Percentiles rank a stretch among this genome's conserved stretches.
These are phyloP conservation scores for Aureobasidium subglaciale DNA, from an alignment of 2,329 filamentous ascomycete genomes.

Conservation along the genomic window DNA sequence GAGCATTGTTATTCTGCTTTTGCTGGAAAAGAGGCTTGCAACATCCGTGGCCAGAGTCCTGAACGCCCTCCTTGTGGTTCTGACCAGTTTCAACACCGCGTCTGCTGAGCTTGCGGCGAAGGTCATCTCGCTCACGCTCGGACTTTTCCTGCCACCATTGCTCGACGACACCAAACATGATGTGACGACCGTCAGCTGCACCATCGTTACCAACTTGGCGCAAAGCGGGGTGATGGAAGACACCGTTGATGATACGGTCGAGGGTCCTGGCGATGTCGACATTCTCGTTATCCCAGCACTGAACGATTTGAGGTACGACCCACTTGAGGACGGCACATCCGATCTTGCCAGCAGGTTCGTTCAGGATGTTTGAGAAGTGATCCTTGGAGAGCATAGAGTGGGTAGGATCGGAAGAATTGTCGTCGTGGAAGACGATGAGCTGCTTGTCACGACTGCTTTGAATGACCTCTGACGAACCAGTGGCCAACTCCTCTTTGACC, in stretches of 20 bases:
- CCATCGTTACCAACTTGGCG: constrained; percentile 51
- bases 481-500: constrained; percentile 78
- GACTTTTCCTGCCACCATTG: constrained; percentile 72
- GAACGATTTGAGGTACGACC: constrained; percentile 83
- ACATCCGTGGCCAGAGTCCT: constrained; percentile 81
- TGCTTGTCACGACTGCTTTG: constrained; percentile 77
- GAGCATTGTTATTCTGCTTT: constrained; percentile 48
- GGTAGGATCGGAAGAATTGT: constrained; percentile 70
- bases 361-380: constrained; percentile 83
- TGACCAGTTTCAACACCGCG: constrained; percentile 67
- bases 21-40: constrained; percentile 72
- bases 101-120: constrained; percentile 69
- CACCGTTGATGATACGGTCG: constrained; percentile 64
- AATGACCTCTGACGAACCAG: constrained; percentile 81
- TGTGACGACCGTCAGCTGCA: constrained; percentile 60
- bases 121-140: constrained; percentile 55
- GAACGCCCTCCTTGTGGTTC: constrained; percentile 80
- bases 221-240: constrained; percentile 83
- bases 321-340: constrained; percentile 73
- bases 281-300: constrained; percentile 74
- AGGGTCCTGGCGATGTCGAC: constrained; percentile 63
- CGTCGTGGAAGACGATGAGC: constrained; percentile 77
- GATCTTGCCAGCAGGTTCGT: constrained; percentile 78
- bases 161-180: constrained; percentile 74
- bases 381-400: constrained; percentile 96